Conservation (phyloP, 805 yeast genomes). For the Starmerella tilneyi region DNA sequence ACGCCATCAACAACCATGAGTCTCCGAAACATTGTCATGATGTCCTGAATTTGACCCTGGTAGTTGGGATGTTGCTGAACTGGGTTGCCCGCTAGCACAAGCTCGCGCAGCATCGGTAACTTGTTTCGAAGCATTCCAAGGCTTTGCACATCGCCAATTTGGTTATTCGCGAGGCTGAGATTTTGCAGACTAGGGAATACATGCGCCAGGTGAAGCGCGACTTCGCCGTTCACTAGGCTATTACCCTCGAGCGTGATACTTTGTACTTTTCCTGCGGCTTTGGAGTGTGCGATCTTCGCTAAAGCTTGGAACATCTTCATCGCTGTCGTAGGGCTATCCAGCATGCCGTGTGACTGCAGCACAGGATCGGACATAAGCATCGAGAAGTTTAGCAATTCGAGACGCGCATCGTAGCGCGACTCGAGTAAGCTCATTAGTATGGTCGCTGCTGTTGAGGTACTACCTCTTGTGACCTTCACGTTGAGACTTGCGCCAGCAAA, state of each 20-base stretch:
- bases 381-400: slow-evolving; percentile 59
- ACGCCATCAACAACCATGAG: slow-evolving; percentile 69
- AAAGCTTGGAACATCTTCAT: slow-evolving; percentile 84
- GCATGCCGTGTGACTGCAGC: slow-evolving; percentile 52
- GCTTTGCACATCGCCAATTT: slow-evolving; percentile 45
- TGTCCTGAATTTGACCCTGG: slow-evolving; percentile 39
- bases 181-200: slow-evolving; percentile 69
- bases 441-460: slow-evolving; percentile 42
- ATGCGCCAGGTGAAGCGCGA: slow-evolving; percentile 54
- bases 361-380: slow-evolving; percentile 54
- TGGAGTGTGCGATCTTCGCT: slow-evolving; percentile 64
- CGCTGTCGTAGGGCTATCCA: slow-evolving; percentile 49
- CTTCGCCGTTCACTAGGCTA: slow-evolving; percentile 48
- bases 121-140: slow-evolving; percentile 72
- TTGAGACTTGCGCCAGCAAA: slow-evolving; percentile 66
- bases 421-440: slow-evolving; percentile 50
- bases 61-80: slow-evolving; percentile 40
- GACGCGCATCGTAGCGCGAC: slow-evolving; percentile 54
- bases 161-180: slow-evolving; percentile 70
- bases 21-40: slow-evolving; percentile 68
- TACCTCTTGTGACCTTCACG: slow-evolving; percentile 35
- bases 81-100: slow-evolving; percentile 73
- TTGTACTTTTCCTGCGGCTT: slow-evolving; percentile 40
- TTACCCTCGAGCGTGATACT: slow-evolving; percentile 49
- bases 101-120: slow-evolving; percentile 60